phyloP scores from a whole-genome alignment of 2,329 filamentous ascomycete species.

The Fusarium dimerum region DNA sequence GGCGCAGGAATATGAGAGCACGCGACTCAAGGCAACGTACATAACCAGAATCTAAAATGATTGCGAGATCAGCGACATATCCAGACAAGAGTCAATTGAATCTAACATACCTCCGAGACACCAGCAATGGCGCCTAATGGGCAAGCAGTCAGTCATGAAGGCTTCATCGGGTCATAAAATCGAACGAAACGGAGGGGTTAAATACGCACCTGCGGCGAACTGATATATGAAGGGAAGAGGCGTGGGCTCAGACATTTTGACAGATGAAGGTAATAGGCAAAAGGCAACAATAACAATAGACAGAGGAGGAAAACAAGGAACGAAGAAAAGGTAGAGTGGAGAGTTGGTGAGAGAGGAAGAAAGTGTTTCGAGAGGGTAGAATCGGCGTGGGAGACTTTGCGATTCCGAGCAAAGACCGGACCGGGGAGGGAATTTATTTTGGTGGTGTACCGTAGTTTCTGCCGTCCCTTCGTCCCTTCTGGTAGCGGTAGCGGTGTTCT shows the following conservation, averaged over 20 bases:
- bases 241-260: slow-evolving; percentile 48
- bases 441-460: background rate
- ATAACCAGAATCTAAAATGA: slow-evolving; percentile 76
- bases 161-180: background rate
- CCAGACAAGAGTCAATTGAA: slow-evolving; percentile 18
- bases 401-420: slow-evolving; percentile 31
- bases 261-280: slow-evolving; percentile 7
- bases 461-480: slow-evolving; percentile 10
- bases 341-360: slow-evolving; percentile 3
- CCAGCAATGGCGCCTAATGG: slow-evolving; percentile 82
- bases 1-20: slow-evolving; percentile 8
- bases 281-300: slow-evolving; percentile 5
- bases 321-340: slow-evolving; percentile 2
- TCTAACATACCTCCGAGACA: slow-evolving; percentile 81
- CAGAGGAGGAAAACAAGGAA: slow-evolving; percentile 9
- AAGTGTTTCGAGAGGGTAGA: slow-evolving; percentile 2
- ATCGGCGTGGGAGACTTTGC: slow-evolving; percentile 14
- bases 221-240: slow-evolving; percentile 92
- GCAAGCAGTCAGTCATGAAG: slow-evolving; percentile 22
- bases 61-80: slow-evolving; percentile 15
- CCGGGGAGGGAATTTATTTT: slow-evolving; percentile 32
- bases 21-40: slow-evolving; percentile 49
- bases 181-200: slow-evolving; percentile 17
- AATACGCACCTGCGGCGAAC: slow-evolving; percentile 78
- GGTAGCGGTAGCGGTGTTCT: slow-evolving; percentile 23